These are phyloP conservation scores for Chamaecyparis obtusa DNA, from an alignment of 75 land plant genomes.

Conservation along the genomic window DNA sequence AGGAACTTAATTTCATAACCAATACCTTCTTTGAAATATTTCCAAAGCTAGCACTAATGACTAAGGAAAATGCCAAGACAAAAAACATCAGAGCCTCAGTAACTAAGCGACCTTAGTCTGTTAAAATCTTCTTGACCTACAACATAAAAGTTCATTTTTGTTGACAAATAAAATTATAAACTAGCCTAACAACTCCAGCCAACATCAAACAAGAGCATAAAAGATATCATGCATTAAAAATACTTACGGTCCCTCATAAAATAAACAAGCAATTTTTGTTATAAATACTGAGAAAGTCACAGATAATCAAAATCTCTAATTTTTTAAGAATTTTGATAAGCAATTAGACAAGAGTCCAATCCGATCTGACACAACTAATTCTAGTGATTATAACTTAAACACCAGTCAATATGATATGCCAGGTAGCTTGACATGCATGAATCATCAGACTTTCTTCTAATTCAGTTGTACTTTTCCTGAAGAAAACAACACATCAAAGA, in stretches of 20 bases:
- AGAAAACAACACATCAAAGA: neutral
- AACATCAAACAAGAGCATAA: neutral
- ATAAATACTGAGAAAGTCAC: neutral
- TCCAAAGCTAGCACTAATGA: slow-evolving; percentile 42
- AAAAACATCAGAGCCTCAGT: slow-evolving; percentile 42
- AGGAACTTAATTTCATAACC: neutral
- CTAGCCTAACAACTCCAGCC: neutral
- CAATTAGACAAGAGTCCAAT: neutral
- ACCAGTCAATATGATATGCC: neutral
- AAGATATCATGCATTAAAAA: neutral
- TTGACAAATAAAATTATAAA: neutral
- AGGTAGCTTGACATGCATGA: neutral
- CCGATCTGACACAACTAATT: neutral
- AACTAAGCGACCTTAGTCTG: slow-evolving; percentile 39
- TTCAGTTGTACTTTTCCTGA: neutral
- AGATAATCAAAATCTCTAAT: neutral
- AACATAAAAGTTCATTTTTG: neutral
- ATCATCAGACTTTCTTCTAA: neutral
- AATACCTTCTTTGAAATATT: slow-evolving; percentile 37
- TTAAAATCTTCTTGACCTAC: slow-evolving; percentile 47
- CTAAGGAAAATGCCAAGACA: slow-evolving; percentile 37
- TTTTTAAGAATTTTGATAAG: neutral
- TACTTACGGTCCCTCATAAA: neutral
- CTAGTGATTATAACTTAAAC: too few relatives aligned
- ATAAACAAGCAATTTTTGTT: neutral